Evolutionary conservation across 129 eudicot species (phyloP).

Genomic region (Artemisia tridentata): DNA sequence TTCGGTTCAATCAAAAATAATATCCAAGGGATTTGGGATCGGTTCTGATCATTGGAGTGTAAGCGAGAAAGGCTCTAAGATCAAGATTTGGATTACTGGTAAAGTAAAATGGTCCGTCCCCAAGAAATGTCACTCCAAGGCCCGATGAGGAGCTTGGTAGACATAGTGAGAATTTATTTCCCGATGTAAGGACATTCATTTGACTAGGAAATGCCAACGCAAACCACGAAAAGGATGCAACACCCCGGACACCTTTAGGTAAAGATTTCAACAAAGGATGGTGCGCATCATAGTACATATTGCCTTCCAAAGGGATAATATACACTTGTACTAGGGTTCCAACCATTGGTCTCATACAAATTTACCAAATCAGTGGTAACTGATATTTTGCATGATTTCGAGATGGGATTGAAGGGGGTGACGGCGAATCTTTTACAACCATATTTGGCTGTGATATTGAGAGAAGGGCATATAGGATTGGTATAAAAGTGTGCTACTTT

Average conservation of each 20-base stretch:
- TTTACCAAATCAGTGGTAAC: constrained; percentile 6
- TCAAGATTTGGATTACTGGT: background rate
- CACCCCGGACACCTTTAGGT: background rate
- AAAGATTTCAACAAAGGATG: background rate
- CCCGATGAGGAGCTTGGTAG: background rate
- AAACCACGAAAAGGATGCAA: constrained; percentile 7
- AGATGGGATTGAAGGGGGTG: constrained; percentile 1
- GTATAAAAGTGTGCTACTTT: background rate
- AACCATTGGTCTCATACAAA: background rate
- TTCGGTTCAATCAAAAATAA: background rate
- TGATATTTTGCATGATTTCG: constrained; percentile 8
- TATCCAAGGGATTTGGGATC: background rate
- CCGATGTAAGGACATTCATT: background rate
- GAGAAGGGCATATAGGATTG: constrained; percentile 5
- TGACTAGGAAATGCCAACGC: background rate
- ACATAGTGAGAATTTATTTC: background rate
- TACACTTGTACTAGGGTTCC: background rate
- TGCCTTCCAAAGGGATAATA: background rate
- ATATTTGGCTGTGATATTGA: constrained; percentile 2
- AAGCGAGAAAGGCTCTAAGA: background rate
- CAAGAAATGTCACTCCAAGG: background rate
- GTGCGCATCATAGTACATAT: background rate
- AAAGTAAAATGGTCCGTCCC: background rate
- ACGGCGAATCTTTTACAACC: background rate
- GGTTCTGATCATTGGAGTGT: constrained; percentile 2